Base-by-base conservation (phyloP, 164 flowering plant genomes). In the Euptelea pleiosperma region DNA sequence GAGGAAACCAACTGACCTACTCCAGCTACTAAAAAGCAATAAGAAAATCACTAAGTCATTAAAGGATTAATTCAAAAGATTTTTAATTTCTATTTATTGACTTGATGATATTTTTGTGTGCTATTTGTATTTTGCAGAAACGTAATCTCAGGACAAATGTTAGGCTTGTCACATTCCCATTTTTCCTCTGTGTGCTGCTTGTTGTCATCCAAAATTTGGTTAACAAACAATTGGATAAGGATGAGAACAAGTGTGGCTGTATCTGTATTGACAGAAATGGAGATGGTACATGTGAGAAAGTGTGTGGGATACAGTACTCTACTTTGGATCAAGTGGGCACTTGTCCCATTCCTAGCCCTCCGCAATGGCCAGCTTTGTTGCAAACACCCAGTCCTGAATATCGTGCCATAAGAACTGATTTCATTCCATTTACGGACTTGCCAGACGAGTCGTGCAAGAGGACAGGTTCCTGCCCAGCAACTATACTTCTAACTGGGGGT, bases 301-400 rank as follows among this genome's bases (percentile, higher is more conserved):
- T 45, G 6, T 90, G 97, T 76, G 97, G 91, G 31, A 26, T 82
- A 30, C 58, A 85, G 45, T n/a, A n/a, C n/a, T n/a, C n/a, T n/a
- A n/a, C n/a, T n/a, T n/a, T n/a, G n/a, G n/a, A n/a, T n/a, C n/a
- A n/a, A n/a, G n/a, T n/a, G n/a, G n/a, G n/a, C n/a, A n/a, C n/a
- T n/a, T n/a, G n/a, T n/a, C n/a, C n/a, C n/a, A n/a, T n/a, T n/a
- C n/a, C n/a, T n/a, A n/a, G n/a, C n/a, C n/a, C n/a, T n/a, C n/a
- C n/a, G n/a, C 79, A 77, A 64, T 90, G 97, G 95, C 91, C 97
- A 54, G 82, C 89, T 4, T 26, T 89, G 58, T 70, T 89, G 47
- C 91, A 85, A 59, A 16, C 87, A 40, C 94, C 97, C 1, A 72
- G 67, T 40, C 79, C 82, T 30, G 60, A 77, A 8, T 69, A 62